phyloP scores from a whole-genome alignment of 2,329 filamentous ascomycete species.

The Pseudogymnoascus destructans region DNA sequence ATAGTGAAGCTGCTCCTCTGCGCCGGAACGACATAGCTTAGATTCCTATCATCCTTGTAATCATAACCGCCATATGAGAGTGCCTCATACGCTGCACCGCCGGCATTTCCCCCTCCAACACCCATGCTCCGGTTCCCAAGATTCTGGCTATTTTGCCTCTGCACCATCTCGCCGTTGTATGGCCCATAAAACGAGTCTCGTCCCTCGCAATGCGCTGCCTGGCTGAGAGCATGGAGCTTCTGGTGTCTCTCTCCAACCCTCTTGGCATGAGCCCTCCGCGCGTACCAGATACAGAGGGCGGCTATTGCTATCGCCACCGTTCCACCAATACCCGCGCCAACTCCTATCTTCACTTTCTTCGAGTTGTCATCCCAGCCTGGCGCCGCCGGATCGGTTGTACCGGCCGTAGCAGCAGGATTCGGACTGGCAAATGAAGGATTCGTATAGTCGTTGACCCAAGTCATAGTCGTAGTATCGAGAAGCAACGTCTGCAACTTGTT shows the following conservation, averaged over 20 bases:
- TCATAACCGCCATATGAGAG: slow-evolving; percentile 22
- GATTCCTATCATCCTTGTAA: slow-evolving; percentile 25
- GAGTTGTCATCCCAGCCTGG: slow-evolving; percentile 18
- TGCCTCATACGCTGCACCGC: slow-evolving; percentile 21
- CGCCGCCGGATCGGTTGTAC: slow-evolving; percentile 20
- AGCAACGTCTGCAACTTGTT: slow-evolving; percentile 30
- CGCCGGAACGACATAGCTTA: slow-evolving; percentile 31
- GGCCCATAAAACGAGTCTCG: neutral
- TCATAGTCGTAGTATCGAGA: slow-evolving; percentile 47
- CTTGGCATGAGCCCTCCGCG: slow-evolving; percentile 31
- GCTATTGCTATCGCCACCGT: slow-evolving; percentile 26
- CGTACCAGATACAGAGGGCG: slow-evolving; percentile 36
- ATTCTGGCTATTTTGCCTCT: slow-evolving; percentile 14
- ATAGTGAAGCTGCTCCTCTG: slow-evolving; percentile 26
- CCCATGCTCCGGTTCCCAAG: neutral
- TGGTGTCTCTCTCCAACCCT: slow-evolving; percentile 36
- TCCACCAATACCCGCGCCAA: slow-evolving; percentile 51
- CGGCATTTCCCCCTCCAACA: slow-evolving; percentile 17
- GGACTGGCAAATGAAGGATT: slow-evolving; percentile 29
- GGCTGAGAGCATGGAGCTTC: slow-evolving; percentile 38
- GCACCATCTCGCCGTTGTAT: slow-evolving; percentile 12
- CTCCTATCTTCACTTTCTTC: slow-evolving; percentile 45
- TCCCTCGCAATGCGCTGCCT: slow-evolving; percentile 33
- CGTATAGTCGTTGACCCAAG: slow-evolving; percentile 44
- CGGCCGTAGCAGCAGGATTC: slow-evolving; percentile 14